Percentiles rank a stretch among this genome's conserved stretches.
These are phyloP conservation scores for Neurospora hispaniola DNA, from an alignment of 495 filamentous ascomycete species.

Conservation along the genomic window DNA sequence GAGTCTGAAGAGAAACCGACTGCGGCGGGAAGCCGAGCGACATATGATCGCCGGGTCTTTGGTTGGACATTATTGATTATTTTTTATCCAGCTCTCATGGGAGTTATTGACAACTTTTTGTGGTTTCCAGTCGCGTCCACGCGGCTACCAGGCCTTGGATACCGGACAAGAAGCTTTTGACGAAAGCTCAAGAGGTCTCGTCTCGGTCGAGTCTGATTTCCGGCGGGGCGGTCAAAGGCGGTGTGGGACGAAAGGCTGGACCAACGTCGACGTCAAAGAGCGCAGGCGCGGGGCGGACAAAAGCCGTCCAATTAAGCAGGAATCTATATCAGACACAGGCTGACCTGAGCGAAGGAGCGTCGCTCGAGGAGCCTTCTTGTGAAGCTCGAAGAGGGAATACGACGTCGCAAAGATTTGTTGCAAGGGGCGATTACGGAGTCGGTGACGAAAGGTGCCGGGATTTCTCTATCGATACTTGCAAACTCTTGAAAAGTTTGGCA, in stretches of 20 bases:
- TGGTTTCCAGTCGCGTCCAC: slow-evolving; percentile 6
- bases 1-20: slow-evolving; percentile 47
- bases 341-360: slow-evolving; percentile 11
- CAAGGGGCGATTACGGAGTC: neutral
- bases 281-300: neutral
- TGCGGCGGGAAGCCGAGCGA: slow-evolving; percentile 60
- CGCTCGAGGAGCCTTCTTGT: slow-evolving; percentile 6
- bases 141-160: slow-evolving; percentile 5
- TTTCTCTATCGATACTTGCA: neutral
- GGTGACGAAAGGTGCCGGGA: neutral
- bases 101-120: slow-evolving; percentile 12
- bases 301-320: slow-evolving; percentile 12
- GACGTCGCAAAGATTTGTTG: slow-evolving; percentile 5
- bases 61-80: slow-evolving; percentile 91
- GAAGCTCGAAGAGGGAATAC: neutral
- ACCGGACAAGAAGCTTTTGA: slow-evolving; percentile 4
- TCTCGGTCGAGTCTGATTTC: neutral
- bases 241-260: slow-evolving; percentile 3
- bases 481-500: neutral
- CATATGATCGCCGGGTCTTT: slow-evolving; percentile 66
- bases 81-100: slow-evolving; percentile 36
- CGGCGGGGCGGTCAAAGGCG: slow-evolving; percentile 2
- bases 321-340: neutral
- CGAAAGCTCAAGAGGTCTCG: slow-evolving; percentile 1
- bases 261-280: slow-evolving; percentile 3